phyloP scores from a whole-genome alignment of 257 asterid genomes.

The Capsicum pubescens region DNA sequence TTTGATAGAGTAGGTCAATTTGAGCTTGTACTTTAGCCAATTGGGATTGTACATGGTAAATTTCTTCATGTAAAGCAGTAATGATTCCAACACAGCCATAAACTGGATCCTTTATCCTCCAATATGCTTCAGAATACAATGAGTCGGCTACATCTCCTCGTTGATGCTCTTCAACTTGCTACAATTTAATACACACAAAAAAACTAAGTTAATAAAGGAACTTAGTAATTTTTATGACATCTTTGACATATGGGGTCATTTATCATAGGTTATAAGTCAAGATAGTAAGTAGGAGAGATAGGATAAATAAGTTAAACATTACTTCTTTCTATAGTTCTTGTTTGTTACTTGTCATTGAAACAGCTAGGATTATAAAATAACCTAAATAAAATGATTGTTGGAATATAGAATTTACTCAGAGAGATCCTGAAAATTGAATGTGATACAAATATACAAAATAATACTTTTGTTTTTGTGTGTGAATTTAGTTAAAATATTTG shows the following conservation, averaged over 20 bases:
- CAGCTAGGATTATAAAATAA: neutral
- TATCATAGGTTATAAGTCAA: neutral
- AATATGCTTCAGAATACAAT: neutral
- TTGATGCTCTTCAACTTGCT: slow-evolving; percentile 21
- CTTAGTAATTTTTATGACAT: neutral
- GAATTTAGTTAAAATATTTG: neutral
- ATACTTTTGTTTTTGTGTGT: too few relatives aligned
- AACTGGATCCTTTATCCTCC: neutral
- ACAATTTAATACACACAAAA: neutral
- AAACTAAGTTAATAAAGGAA: neutral
- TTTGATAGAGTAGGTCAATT: too few relatives aligned
- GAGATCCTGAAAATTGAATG: neutral
- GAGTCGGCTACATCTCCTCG: slow-evolving; percentile 7
- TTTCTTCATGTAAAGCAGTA: too few relatives aligned
- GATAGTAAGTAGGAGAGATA: neutral
- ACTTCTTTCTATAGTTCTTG: neutral
- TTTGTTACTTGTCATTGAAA: neutral
- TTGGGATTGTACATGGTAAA: too few relatives aligned
- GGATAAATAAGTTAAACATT: neutral
- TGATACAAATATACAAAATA: neutral
- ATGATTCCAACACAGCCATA: neutral
- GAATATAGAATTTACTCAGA: neutral
- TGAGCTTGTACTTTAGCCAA: too few relatives aligned
- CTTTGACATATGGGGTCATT: neutral
- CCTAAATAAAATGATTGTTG: neutral